These are phyloP conservation scores for Agrocybe pediades DNA, from an alignment of 768 basidiomycete species.

Conservation along the genomic window DNA sequence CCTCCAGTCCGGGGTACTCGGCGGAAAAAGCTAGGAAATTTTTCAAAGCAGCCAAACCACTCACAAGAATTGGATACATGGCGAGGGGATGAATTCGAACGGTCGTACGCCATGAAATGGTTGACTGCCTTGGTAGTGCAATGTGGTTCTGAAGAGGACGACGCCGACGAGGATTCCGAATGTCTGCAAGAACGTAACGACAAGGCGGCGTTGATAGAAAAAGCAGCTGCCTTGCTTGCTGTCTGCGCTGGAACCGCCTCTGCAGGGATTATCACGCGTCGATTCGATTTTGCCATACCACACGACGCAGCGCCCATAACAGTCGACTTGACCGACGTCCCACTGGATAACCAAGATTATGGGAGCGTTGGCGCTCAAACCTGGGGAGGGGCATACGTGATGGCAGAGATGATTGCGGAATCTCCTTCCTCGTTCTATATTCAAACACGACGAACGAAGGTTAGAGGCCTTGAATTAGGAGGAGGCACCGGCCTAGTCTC, in stretches of 20 bases:
- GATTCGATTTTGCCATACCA: conserved; percentile 44
- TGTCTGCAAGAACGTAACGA: background rate
- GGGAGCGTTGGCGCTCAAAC: conserved; percentile 82
- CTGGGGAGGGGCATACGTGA: conserved; percentile 84
- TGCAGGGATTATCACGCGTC: conserved; percentile 57
- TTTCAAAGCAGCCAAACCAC: background rate
- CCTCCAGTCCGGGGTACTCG: conserved; percentile 65
- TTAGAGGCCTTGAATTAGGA: conserved; percentile 75
- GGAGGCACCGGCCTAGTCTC: conserved; percentile 86
- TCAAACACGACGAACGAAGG: background rate
- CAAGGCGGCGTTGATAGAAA: conserved; percentile 44
- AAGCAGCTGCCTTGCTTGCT: conserved; percentile 65
- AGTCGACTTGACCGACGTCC: conserved; percentile 63
- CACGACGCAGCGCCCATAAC: conserved; percentile 19
- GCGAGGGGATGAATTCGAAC: conserved; percentile 68
- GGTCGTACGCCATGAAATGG: conserved; percentile 72
- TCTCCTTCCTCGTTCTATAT: conserved; percentile 41
- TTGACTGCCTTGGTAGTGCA: conserved; percentile 62
- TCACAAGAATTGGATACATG: conserved; percentile 29
- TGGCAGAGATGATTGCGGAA: conserved; percentile 72
- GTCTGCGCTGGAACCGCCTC: conserved; percentile 64
- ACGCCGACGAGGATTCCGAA: conserved; percentile 13
- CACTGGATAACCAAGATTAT: conserved; percentile 70
- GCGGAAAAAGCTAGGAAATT: conserved; percentile 25
- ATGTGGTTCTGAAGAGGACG: conserved; percentile 20